A percentile compares a stretch with the other conserved stretches of the same genome.
phyloP scores from a whole-genome alignment of 805 yeast species.

The Myxozyma neglecta region DNA sequence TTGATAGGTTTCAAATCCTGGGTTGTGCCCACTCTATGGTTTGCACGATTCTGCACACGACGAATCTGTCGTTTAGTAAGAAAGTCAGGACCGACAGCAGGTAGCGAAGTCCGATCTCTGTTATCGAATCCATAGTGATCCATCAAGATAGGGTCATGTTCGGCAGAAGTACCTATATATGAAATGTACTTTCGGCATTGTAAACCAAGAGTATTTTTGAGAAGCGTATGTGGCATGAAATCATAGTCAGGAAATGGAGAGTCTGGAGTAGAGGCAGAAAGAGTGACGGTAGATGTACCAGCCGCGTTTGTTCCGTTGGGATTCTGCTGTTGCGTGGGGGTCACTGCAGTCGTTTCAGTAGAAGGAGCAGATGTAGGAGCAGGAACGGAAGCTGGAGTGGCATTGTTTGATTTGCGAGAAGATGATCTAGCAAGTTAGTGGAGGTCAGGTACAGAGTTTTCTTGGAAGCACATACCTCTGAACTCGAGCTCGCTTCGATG shows the following conservation, averaged over 20 bases:
- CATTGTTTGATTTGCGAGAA: conserved; percentile 14
- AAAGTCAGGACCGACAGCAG: conserved; percentile 24
- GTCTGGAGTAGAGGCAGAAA: conserved; percentile 24
- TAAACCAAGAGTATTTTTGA: conserved; percentile 36
- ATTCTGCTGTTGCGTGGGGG: not conserved
- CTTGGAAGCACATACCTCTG: conserved; percentile 5
- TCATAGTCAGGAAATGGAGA: conserved; percentile 37
- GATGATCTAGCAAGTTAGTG: conserved; percentile 11
- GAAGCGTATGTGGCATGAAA: conserved; percentile 33
- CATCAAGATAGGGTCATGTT: conserved; percentile 35
- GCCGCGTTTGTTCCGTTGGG: not conserved
- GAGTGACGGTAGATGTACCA: not conserved
- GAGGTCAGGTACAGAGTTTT: not conserved
- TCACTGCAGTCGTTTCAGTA: not conserved
- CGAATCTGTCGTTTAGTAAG: conserved; percentile 27
- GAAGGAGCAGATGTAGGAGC: not conserved
- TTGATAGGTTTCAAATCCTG: not conserved
- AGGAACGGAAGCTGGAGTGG: not conserved
- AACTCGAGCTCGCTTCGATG: conserved; percentile 18
- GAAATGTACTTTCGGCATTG: conserved; percentile 36
- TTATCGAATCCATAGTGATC: conserved; percentile 33
- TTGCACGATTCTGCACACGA: conserved; percentile 14
- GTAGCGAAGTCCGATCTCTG: conserved; percentile 28
- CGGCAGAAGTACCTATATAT: conserved; percentile 35
- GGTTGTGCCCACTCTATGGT: conserved; percentile 3